These are phyloP conservation scores for Achlya hypogyna DNA, from an alignment of 352 stramenopile species.

Conservation along the genomic window DNA sequence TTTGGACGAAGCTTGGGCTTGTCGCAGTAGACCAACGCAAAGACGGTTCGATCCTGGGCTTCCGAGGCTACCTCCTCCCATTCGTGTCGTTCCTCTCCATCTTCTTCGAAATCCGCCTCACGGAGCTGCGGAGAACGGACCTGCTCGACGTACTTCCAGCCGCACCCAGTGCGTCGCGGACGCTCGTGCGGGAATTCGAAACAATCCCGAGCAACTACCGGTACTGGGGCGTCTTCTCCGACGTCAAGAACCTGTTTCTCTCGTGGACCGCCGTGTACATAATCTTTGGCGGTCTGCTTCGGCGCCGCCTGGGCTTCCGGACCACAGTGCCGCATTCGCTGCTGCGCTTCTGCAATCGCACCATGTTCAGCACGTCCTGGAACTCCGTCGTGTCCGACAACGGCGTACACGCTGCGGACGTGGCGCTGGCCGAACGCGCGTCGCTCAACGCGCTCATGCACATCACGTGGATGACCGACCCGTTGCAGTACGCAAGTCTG, in stretches of 20 bases:
- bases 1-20: background rate
- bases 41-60: background rate
- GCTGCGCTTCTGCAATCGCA: background rate
- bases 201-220: background rate
- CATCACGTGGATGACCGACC: background rate
- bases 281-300: background rate
- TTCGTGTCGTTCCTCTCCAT: background rate
- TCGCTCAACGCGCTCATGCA: no score
- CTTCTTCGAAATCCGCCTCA: background rate
- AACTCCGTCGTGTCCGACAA: no score
- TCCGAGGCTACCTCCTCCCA: background rate
- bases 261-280: background rate
- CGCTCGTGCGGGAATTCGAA: background rate
- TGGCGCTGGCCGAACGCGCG: no score
- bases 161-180: background rate
- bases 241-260: background rate
- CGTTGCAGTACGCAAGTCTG: background rate
- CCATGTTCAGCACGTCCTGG: constrained; percentile 1
- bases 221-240: background rate
- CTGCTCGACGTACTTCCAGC: background rate
- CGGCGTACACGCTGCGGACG: no score
- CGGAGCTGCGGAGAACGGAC: background rate
- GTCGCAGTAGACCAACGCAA: background rate
- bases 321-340: background rate
- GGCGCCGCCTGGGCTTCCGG: background rate